Conservation (phyloP, 106 monocot species). For the Amphibolis antarctica region DNA sequence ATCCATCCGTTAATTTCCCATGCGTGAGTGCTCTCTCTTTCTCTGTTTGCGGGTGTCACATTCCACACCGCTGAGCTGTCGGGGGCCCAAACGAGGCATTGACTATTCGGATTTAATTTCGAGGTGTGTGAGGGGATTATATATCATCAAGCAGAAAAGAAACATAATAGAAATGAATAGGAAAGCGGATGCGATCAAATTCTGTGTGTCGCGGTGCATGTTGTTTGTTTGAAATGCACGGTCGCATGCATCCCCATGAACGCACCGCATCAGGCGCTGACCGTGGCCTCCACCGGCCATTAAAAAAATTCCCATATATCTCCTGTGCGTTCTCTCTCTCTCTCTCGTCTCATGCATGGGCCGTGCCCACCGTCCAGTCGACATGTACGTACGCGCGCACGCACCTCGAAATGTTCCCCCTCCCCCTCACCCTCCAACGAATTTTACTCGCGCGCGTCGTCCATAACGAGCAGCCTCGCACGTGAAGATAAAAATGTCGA, state of each 20-base stretch:
- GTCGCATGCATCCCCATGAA: constrained; percentile 4
- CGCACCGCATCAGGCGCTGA: constrained; percentile 10
- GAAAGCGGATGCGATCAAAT: background rate
- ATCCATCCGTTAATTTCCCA: no score
- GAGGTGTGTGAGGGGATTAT: background rate
- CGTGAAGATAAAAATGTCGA: background rate
- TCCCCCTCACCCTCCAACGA: background rate
- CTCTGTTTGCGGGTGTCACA: background rate
- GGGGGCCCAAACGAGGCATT: constrained; percentile 4
- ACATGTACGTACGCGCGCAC: background rate
- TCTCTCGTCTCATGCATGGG: background rate
- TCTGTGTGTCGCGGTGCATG: background rate
- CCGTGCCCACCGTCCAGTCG: background rate
- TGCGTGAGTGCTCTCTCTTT: no score
- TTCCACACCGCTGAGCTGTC: constrained; percentile 1
- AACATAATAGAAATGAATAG: background rate
- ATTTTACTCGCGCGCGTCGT: background rate
- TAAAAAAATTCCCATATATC: background rate
- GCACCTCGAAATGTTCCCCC: background rate
- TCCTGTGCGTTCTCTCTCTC: background rate
- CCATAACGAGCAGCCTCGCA: no score
- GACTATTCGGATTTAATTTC: background rate
- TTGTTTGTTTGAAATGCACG: background rate
- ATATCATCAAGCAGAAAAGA: background rate
- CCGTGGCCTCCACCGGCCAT: background rate